These are phyloP conservation scores for Cutaneotrichosporon dermatis DNA, from an alignment of 1,284 basidiomycete species.

Conservation along the genomic window DNA sequence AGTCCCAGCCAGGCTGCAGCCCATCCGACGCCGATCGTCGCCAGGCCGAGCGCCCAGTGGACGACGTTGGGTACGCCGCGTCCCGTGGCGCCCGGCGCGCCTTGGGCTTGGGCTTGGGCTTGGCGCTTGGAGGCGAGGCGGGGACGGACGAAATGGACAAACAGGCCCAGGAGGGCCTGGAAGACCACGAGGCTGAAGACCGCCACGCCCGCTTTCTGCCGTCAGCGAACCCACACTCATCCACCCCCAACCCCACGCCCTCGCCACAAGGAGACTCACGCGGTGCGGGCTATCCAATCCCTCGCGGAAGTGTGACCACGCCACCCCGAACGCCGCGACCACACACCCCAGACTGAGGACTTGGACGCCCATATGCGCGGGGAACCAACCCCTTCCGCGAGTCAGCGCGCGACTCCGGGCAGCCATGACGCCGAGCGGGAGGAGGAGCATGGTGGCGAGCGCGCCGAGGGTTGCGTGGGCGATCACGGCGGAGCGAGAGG, in stretches of 20 bases:
- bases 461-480: conserved; percentile 57
- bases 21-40: background rate
- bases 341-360: conserved; percentile 49
- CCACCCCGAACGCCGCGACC: conserved; percentile 51
- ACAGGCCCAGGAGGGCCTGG: background rate
- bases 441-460: conserved; percentile 57
- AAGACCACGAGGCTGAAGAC: conserved; percentile 57
- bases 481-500: conserved; percentile 44
- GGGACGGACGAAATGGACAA: background rate
- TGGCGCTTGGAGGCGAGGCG: too few relatives aligned
- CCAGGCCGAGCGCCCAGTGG: conserved; percentile 2
- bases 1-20: background rate
- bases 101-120: background rate
- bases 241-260: too few relatives aligned
- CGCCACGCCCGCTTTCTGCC: conserved; percentile 55
- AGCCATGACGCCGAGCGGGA: conserved; percentile 58
- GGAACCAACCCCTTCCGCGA: conserved; percentile 53
- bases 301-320: conserved; percentile 12
- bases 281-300: conserved; percentile 1
- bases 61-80: background rate
- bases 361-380: conserved; percentile 54
- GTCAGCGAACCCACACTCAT: background rate
- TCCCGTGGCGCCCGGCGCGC: background rate
- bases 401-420: conserved; percentile 44
- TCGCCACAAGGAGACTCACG: background rate